These are phyloP conservation scores for Escallonia herrerae DNA, from an alignment of 129 eudicot species.

Conservation along the genomic window DNA sequence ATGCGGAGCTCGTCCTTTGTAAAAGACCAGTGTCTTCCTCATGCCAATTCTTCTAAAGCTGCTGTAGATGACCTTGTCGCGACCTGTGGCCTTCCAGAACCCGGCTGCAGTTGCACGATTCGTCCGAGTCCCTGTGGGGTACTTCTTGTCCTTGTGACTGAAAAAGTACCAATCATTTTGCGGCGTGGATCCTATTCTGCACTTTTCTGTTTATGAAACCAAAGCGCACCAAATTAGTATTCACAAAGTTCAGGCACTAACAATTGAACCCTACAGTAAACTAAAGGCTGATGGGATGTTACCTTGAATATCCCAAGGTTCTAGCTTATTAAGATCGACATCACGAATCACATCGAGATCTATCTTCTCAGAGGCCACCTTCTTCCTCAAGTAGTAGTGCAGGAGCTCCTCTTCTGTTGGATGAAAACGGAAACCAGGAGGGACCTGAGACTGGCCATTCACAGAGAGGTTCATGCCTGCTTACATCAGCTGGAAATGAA, in stretches of 20 bases:
- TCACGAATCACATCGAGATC: constrained; percentile 64
- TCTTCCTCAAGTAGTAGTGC: constrained; percentile 51
- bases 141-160: constrained; percentile 88
- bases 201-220: constrained; percentile 29
- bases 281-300: neutral
- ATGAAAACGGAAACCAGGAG: constrained; percentile 64
- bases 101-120: constrained; percentile 82
- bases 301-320: constrained; percentile 75
- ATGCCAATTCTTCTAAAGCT: constrained; percentile 56
- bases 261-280: neutral
- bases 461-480: constrained; percentile 31
- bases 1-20: constrained; percentile 86
- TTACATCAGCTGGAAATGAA: neutral
- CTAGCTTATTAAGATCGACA: constrained; percentile 65
- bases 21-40: constrained; percentile 83
- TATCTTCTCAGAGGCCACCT: constrained; percentile 43
- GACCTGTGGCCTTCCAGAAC: constrained; percentile 91
- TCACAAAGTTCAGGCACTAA: too few species aligned
- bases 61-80: constrained; percentile 67
- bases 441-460: constrained; percentile 49
- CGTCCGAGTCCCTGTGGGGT: constrained; percentile 82
- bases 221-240: too few species aligned
- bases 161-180: constrained; percentile 88
- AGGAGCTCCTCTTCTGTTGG: constrained; percentile 69
- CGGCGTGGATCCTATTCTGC: constrained; percentile 64